Evolutionary conservation across 208 protist species (phyloP).

Genomic region (Angomonas desouzai): DNA sequence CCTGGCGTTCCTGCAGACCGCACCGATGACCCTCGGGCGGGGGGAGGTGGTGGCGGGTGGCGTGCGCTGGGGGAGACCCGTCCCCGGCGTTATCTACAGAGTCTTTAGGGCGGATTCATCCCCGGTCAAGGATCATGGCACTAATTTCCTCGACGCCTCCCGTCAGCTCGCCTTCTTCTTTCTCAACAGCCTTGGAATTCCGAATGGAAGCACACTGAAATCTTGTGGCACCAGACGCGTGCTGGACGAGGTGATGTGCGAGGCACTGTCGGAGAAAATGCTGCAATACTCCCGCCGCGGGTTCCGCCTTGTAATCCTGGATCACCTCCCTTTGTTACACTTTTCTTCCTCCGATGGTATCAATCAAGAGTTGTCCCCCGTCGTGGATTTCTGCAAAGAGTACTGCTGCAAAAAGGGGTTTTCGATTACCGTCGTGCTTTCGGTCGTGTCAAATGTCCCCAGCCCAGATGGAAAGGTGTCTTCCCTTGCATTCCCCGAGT

Average conservation of each 20-base stretch:
- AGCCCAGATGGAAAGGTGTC: conserved; percentile 23
- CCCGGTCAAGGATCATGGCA: conserved; percentile 19
- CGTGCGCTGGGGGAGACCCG: conserved; percentile 45
- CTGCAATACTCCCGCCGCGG: conserved; percentile 45
- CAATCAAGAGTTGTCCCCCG: conserved; percentile 31
- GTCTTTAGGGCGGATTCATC: conserved; percentile 37
- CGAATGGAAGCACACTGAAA: conserved; percentile 4
- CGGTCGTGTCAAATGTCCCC: conserved; percentile 65
- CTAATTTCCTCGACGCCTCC: conserved; percentile 47
- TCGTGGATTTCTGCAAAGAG: conserved; percentile 37
- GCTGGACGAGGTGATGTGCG: neutral
- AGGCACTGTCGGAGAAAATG: conserved; percentile 20
- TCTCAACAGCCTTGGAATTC: conserved; percentile 51
- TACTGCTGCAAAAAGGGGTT: conserved; percentile 15
- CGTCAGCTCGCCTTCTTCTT: conserved; percentile 69
- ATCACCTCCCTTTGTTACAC: conserved; percentile 78
- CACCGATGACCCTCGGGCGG: neutral
- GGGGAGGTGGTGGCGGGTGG: conserved; percentile 18
- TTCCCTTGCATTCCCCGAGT: conserved; percentile 57
- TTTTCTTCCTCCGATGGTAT: conserved; percentile 50
- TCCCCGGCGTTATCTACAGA: conserved; percentile 66
- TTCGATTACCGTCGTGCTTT: conserved; percentile 67
- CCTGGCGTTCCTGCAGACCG: conserved; percentile 43
- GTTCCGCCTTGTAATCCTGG: conserved; percentile 68
- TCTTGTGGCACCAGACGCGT: neutral